Evolutionary conservation across 495 filamentous ascomycete genomes (phyloP), one percentile per base, ranked within the genome.

Genomic region (Jackrogersella multiformis): DNA sequence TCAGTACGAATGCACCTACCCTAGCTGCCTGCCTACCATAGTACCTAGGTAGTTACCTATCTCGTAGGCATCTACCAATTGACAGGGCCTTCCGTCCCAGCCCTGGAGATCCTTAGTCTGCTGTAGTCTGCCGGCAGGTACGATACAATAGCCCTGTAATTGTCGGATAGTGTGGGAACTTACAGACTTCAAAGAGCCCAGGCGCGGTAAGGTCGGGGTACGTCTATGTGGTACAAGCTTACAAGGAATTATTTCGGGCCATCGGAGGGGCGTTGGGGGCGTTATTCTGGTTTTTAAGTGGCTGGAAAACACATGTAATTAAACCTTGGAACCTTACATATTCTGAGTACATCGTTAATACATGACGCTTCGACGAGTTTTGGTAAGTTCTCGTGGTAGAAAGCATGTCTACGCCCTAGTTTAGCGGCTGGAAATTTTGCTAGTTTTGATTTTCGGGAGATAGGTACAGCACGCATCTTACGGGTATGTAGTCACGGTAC

Each of bases 211-310:
- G 45, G 45, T 49, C 45, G 45, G 30, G 32, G 20, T 53, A 24
- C 18, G 49, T 53, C 20, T 34, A 53, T 6, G 7, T 36, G 9
- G 18, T 30, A 30, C 26, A 30, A 7, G 26, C n/a, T n/a, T 20
- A 52, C 26, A 52, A 30, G 26, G 48, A n/a, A 52, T 56, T 61
- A 67, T 61, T 67, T 67, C 57, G 49, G 64, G 57, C 24, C 34
- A 55, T 28, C 42, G 56, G 64, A 20, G 44, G 32, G 49, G n/a
- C n/a, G n/a, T n/a, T n/a, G n/a, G n/a, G n/a, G n/a, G n/a, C n/a
- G n/a, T n/a, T n/a, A n/a, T n/a, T n/a, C n/a, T n/a, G n/a, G n/a
- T 21, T 48, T 60, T 61, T 38, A 24, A 61, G 39, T 61, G 46
- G 46, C 30, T 46, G 36, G 54, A 41, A 30, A n/a, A 12, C 2